Base-by-base conservation (phyloP, 2,329 filamentous ascomycete species). In the Penicillium italicum region DNA sequence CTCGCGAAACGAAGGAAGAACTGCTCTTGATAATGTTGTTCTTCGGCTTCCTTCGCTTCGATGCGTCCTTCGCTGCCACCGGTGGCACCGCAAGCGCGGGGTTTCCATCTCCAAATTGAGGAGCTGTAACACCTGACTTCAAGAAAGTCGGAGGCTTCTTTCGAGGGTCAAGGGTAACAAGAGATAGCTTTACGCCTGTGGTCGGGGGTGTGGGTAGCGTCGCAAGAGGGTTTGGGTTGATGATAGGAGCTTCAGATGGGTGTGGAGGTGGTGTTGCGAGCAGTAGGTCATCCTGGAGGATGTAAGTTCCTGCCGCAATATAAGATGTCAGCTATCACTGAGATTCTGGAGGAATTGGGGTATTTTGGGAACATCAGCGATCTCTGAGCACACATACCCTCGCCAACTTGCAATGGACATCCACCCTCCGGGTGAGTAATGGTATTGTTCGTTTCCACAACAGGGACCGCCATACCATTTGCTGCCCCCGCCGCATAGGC, bases 21-120 rank as follows among this genome's bases (percentile, higher is more conserved):
- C 96, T 97, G 77, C 91, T 97, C 80, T 99, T 99, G 50, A 93
- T 87, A 73, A 99, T 94, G 73, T 95, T 97, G 75, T 93, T 97
- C 81, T 97, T 99, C 2, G 94, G 94, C 73, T 99, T 99, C 69
- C 87, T 85, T 71, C 85, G 83, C 79, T 97, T 97, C 24, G 79
- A 70, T 10, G 78, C 77, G 38, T 84, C 82, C 67, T 92, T 90
- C 67, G 90, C 79, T 49, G 82, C 81, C 18, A 81, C 79, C 3
- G 84, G 71, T 11, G 62, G 61, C 8, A 51, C 48, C 16, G 81
- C 78, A 30, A 97, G 79, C 26, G 90, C 82, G 7, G 87, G 82
- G 70, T 96, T 97, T 50, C 89, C 89, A 66, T 94, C 90, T 8
- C 93, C 93, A 73, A 97, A 97, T 0, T 87, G 84, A 1, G 89